Evolutionary conservation across 2,329 filamentous ascomycete genomes (phyloP).

Genomic region (Aspergillus unguis): DNA sequence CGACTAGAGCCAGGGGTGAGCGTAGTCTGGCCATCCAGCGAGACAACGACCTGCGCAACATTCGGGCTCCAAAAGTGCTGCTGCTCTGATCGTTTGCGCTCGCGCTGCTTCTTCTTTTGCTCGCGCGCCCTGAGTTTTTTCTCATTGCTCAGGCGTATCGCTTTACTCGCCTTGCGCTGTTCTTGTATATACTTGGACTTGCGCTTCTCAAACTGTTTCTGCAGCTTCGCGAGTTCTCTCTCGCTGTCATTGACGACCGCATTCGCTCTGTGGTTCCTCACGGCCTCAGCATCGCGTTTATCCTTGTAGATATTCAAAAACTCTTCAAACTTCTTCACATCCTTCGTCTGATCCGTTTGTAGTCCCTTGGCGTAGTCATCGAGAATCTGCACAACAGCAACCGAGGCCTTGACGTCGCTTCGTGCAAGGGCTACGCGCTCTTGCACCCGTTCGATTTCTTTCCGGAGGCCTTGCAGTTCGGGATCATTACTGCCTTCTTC

Average conservation of each 20-base stretch:
- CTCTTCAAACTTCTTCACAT: slow-evolving; percentile 29
- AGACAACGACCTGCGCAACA: slow-evolving; percentile 36
- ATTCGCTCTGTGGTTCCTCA: slow-evolving; percentile 21
- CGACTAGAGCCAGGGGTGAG: slow-evolving; percentile 13
- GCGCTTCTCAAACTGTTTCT: slow-evolving; percentile 11
- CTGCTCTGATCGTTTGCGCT: slow-evolving; percentile 31
- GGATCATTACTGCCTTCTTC: slow-evolving; percentile 18
- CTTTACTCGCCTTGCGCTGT: slow-evolving; percentile 21
- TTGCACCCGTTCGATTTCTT: slow-evolving; percentile 31
- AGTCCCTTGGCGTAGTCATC: slow-evolving; percentile 36
- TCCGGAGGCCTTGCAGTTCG: slow-evolving; percentile 21
- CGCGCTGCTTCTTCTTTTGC: slow-evolving; percentile 3
- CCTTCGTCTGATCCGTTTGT: slow-evolving; percentile 28
- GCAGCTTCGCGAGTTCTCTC: slow-evolving; percentile 23
- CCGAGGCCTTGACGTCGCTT: slow-evolving; percentile 23
- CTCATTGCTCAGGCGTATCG: slow-evolving; percentile 16
- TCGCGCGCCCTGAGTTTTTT: slow-evolving; percentile 24
- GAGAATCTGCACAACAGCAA: slow-evolving; percentile 28
- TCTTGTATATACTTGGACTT: slow-evolving; percentile 17
- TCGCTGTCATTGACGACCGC: slow-evolving; percentile 23
- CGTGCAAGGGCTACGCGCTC: slow-evolving; percentile 30
- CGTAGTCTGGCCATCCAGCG: slow-evolving; percentile 30
- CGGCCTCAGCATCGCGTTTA: slow-evolving; percentile 28
- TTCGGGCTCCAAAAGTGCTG: slow-evolving; percentile 34
- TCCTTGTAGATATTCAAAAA: slow-evolving; percentile 35